phyloP scores from a whole-genome alignment of 2,329 filamentous ascomycete species.

The Karstenula rhodostoma region DNA sequence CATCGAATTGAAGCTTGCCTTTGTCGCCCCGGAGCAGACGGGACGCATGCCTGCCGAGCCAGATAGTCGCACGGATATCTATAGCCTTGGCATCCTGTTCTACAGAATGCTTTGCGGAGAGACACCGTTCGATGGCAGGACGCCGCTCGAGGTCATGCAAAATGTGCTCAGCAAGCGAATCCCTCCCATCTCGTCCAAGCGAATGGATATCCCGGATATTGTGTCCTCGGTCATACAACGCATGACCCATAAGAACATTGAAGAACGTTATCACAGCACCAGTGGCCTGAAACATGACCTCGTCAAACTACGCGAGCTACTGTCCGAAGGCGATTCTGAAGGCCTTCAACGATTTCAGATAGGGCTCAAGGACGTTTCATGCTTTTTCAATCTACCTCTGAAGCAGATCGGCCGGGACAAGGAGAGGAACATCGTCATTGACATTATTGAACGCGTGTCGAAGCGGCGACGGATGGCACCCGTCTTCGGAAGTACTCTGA shows the following conservation, averaged over 20 bases:
- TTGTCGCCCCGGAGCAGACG: slow-evolving; percentile 94
- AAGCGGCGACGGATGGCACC: slow-evolving; percentile 62
- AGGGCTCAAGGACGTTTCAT: slow-evolving; percentile 86
- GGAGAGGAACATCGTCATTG: slow-evolving; percentile 73
- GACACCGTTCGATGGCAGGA: slow-evolving; percentile 79
- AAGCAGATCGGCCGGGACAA: slow-evolving; percentile 80
- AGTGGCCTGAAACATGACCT: slow-evolving; percentile 87
- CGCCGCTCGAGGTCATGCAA: slow-evolving; percentile 89
- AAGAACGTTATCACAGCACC: slow-evolving; percentile 87
- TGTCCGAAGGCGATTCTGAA: slow-evolving; percentile 76
- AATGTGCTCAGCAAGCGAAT: slow-evolving; percentile 83
- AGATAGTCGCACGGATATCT: slow-evolving; percentile 80
- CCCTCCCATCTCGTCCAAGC: slow-evolving; percentile 76
- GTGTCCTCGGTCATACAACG: slow-evolving; percentile 85
- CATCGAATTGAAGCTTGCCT: slow-evolving; percentile 87
- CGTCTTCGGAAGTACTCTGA: slow-evolving; percentile 50
- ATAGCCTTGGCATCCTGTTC: slow-evolving; percentile 87
- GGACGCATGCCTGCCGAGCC: slow-evolving; percentile 92
- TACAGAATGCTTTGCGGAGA: slow-evolving; percentile 77
- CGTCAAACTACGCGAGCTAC: slow-evolving; percentile 73
- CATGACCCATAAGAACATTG: slow-evolving; percentile 88
- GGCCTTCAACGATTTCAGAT: slow-evolving; percentile 78
- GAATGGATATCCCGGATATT: slow-evolving; percentile 84
- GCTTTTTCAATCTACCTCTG: slow-evolving; percentile 86
- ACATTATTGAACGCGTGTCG: slow-evolving; percentile 77